Conservation (phyloP, 2,329 filamentous ascomycete genomes). For the Colletotrichum tropicale region DNA sequence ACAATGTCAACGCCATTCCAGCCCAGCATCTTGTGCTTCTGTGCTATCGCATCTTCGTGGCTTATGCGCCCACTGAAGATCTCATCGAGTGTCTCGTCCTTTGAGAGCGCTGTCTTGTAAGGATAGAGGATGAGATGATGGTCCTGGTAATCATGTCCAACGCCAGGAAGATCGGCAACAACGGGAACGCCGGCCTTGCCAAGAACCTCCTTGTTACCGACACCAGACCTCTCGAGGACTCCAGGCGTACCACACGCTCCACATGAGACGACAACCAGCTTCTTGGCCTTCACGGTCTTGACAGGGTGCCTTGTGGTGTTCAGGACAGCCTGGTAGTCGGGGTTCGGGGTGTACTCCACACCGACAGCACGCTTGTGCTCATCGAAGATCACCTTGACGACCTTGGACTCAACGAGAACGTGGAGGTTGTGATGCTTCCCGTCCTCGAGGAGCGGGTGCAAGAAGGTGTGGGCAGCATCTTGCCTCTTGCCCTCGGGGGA, state of each 20-base stretch:
- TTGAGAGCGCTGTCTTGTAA: constrained; percentile 50
- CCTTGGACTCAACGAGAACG: constrained; percentile 33
- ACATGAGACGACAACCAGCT: constrained; percentile 48
- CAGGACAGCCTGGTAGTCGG: constrained; percentile 25
- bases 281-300: constrained; percentile 40
- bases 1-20: constrained; percentile 60
- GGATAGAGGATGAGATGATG: constrained; percentile 56
- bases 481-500: constrained; percentile 40
- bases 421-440: constrained; percentile 33
- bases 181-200: constrained; percentile 21
- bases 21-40: constrained; percentile 43
- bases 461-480: constrained; percentile 31
- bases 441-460: constrained; percentile 32
- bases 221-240: constrained; percentile 57
- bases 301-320: constrained; percentile 13
- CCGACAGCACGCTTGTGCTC: constrained; percentile 59
- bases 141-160: constrained; percentile 45
- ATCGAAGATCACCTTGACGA: constrained; percentile 43
- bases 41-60: constrained; percentile 22
- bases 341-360: constrained; percentile 59
- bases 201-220: constrained; percentile 42
- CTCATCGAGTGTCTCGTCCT: constrained; percentile 47
- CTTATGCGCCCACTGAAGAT: constrained; percentile 26
- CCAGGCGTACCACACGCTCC: constrained; percentile 48
- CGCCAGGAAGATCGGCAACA: constrained; percentile 24